Evolutionary conservation across 805 yeast species (phyloP).

Genomic region (Metschnikowia borealis): DNA sequence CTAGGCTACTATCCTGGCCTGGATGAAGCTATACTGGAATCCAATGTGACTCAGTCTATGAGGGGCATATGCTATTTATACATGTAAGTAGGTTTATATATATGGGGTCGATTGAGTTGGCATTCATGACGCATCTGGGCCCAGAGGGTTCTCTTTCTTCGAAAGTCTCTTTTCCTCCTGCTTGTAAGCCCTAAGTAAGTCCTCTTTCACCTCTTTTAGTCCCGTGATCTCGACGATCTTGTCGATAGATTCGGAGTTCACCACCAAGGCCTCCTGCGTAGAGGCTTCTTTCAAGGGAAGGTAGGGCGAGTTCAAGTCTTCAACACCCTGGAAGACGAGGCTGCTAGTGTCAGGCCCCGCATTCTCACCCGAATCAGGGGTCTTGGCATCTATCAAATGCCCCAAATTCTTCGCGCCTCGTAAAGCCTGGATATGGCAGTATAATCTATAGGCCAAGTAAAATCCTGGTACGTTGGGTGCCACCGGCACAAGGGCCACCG

Average conservation of each 20-base stretch:
- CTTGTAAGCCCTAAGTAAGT: slow-evolving; percentile 47
- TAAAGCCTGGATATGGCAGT: slow-evolving; percentile 78
- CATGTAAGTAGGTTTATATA: neutral
- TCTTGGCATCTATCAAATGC: slow-evolving; percentile 43
- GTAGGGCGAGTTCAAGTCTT: slow-evolving; percentile 17
- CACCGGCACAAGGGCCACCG: slow-evolving; percentile 78
- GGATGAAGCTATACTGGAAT: no score
- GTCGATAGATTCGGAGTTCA: slow-evolving; percentile 45
- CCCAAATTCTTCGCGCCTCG: slow-evolving; percentile 68
- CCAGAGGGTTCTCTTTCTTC: neutral
- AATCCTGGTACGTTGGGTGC: slow-evolving; percentile 91
- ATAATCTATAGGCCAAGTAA: slow-evolving; percentile 73
- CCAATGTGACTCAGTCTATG: neutral
- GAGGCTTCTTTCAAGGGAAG: neutral
- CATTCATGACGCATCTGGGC: neutral
- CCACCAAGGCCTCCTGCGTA: slow-evolving; percentile 34
- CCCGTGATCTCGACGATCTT: slow-evolving; percentile 43
- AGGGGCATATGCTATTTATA: neutral
- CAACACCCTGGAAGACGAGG: slow-evolving; percentile 12
- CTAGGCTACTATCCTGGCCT: neutral
- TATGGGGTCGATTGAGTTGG: neutral
- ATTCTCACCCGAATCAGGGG: slow-evolving; percentile 13
- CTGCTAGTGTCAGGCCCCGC: slow-evolving; percentile 5
- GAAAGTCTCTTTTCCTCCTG: slow-evolving; percentile 45
- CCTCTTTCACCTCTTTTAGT: slow-evolving; percentile 40